Evolutionary conservation across 2,329 filamentous ascomycete species (phyloP).

Genomic region (Scedosporium minutisporum): DNA sequence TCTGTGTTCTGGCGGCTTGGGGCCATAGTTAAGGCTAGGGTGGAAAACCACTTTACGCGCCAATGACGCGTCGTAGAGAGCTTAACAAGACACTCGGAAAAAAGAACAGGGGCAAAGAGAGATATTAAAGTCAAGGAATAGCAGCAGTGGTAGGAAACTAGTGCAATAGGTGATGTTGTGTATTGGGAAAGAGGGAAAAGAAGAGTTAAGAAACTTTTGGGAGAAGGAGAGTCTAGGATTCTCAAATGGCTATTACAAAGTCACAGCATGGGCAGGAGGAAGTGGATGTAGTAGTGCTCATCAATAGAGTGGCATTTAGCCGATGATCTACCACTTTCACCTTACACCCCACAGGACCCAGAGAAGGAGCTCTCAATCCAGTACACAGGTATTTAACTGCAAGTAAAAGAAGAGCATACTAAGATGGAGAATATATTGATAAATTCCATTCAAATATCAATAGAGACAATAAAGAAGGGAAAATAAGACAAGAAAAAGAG

Average conservation of each 20-base stretch:
- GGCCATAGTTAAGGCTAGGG: slow-evolving; percentile 35
- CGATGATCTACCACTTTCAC: not conserved
- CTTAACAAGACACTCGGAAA: not conserved
- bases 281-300: not conserved
- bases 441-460: not conserved
- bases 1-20: slow-evolving; percentile 44
- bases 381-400: too few relatives aligned
- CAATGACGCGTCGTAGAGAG: slow-evolving; percentile 36
- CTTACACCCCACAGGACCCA: not conserved
- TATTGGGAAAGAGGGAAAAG: not conserved
- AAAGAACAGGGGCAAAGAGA: not conserved
- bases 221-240: not conserved
- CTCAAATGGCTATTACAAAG: not conserved
- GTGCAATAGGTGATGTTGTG: not conserved
- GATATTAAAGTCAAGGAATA: not conserved
- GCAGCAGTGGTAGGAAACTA: not conserved
- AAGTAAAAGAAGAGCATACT: too few relatives aligned
- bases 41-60: slow-evolving; percentile 43
- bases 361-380: too few relatives aligned
- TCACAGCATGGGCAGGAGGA: not conserved
- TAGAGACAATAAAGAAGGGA: not conserved
- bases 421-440: too few relatives aligned
- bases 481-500: not conserved
- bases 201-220: not conserved
- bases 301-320: not conserved